Percentiles rank a stretch among this genome's conserved stretches.
Evolutionary conservation across 495 filamentous ascomycete genomes (phyloP).

Genomic region (Talaromyces adpressus): DNA sequence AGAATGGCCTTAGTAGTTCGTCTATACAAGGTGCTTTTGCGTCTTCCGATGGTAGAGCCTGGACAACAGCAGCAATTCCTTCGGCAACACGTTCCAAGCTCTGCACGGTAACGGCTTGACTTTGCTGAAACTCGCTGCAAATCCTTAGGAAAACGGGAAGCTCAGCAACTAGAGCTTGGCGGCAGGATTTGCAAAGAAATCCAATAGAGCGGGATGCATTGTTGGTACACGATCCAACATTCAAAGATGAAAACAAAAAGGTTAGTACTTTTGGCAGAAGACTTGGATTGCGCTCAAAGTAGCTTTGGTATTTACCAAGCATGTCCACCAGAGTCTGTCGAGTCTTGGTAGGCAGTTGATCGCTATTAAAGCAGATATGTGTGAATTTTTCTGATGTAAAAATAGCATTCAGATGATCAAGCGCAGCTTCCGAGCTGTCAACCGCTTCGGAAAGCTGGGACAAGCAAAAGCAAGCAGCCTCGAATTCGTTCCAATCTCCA

Average conservation of each 20-base stretch:
- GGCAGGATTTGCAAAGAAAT: constrained; percentile 73
- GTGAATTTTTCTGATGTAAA: constrained; percentile 57
- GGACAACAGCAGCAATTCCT: constrained; percentile 77
- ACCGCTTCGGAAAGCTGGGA: constrained; percentile 68
- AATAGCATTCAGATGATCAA: constrained; percentile 59
- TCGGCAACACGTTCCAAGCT: constrained; percentile 78
- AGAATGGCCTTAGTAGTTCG: constrained; percentile 57
- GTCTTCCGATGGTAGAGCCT: constrained; percentile 61
- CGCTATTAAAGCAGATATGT: constrained; percentile 46
- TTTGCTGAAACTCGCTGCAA: constrained; percentile 57
- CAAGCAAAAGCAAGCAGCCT: constrained; percentile 75
- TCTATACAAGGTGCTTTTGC: constrained; percentile 55
- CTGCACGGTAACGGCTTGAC: constrained; percentile 53
- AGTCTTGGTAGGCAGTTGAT: constrained; percentile 57
- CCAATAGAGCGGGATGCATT: constrained; percentile 76
- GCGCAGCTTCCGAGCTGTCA: constrained; percentile 56
- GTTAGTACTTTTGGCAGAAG: constrained; percentile 70
- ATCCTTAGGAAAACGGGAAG: constrained; percentile 71
- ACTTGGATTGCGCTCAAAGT: constrained; percentile 67
- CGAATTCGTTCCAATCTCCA: constrained; percentile 67
- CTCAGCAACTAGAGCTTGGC: constrained; percentile 60
- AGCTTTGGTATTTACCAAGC: constrained; percentile 72
- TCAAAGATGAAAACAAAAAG: constrained; percentile 72
- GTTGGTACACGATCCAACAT: constrained; percentile 55
- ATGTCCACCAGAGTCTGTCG: constrained; percentile 70